Percentiles rank a stretch among this genome's conserved stretches.
Evolutionary conservation across 495 filamentous ascomycete genomes (phyloP).

Genomic region (Rhizodiscina lignyota): DNA sequence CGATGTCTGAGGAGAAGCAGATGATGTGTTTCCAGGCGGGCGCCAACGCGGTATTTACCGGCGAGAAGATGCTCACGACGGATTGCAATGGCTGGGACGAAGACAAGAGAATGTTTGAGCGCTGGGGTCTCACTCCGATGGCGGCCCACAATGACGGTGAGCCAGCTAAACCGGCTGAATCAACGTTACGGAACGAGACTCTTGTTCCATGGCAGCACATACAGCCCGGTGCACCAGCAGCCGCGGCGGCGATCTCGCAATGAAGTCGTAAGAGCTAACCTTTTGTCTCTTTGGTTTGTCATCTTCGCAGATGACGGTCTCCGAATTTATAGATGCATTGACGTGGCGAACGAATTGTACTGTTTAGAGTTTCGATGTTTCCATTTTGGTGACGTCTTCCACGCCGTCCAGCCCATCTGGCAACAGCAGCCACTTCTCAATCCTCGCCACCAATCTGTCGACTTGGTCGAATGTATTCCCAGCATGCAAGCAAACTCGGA

Average conservation of each 20-base stretch:
- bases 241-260: too few relatives aligned
- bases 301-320: too few relatives aligned
- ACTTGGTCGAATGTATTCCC: slow-evolving; percentile 31
- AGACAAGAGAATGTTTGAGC: slow-evolving; percentile 60
- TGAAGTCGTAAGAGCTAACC: too few relatives aligned
- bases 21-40: slow-evolving; percentile 70
- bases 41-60: slow-evolving; percentile 78
- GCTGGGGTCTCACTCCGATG: slow-evolving; percentile 62
- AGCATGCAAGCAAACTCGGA: slow-evolving; percentile 38
- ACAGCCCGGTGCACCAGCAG: slow-evolving; percentile 5
- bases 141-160: too few relatives aligned
- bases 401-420: too few relatives aligned
- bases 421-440: slow-evolving; percentile 32
- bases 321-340: too few relatives aligned
- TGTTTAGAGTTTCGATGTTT: too few relatives aligned
- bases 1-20: slow-evolving; percentile 68
- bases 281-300: too few relatives aligned
- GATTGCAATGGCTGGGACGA: slow-evolving; percentile 80
- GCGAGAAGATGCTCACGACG: slow-evolving; percentile 84
- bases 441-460: slow-evolving; percentile 21
- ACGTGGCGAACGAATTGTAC: too few relatives aligned
- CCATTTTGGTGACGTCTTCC: too few relatives aligned
- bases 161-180: too few relatives aligned
- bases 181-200: too few relatives aligned
- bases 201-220: slow-evolving; percentile 5